Conservation (phyloP, 805 yeast species). For the Candida saitoana region DNA sequence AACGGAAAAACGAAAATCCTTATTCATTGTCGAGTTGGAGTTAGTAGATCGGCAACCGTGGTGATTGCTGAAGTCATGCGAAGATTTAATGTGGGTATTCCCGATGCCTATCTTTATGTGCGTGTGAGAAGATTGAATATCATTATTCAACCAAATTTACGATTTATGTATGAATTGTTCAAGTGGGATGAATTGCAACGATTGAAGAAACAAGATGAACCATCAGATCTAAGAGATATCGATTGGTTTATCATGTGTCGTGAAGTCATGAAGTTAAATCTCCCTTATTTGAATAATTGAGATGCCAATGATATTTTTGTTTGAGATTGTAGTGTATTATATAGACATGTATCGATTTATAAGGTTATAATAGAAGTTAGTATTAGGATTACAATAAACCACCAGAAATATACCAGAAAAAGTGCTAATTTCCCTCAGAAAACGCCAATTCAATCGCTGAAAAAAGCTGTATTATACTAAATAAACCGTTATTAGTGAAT, state of each 20-base stretch:
- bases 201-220: conserved; percentile 9
- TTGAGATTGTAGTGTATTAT: background rate
- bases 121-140: conserved; percentile 86
- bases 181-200: conserved; percentile 39
- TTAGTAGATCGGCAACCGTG: conserved; percentile 90
- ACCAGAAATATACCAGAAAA: no score
- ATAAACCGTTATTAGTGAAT: no score
- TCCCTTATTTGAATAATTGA: conserved; percentile 48
- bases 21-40: conserved; percentile 95
- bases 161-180: conserved; percentile 86
- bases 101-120: conserved; percentile 83
- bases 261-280: conserved; percentile 74
- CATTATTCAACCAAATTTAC: conserved; percentile 88
- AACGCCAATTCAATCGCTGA: no score
- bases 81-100: conserved; percentile 58
- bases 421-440: no score
- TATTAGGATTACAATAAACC: background rate
- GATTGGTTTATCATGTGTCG: conserved; percentile 89
- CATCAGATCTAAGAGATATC: conserved; percentile 49
- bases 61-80: conserved; percentile 94
- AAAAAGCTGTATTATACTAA: no score
- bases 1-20: conserved; percentile 37
- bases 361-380: background rate
- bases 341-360: background rate
- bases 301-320: background rate